These are phyloP conservation scores for Mycena pura DNA, from an alignment of 768 basidiomycete genomes.

Conservation along the genomic window DNA sequence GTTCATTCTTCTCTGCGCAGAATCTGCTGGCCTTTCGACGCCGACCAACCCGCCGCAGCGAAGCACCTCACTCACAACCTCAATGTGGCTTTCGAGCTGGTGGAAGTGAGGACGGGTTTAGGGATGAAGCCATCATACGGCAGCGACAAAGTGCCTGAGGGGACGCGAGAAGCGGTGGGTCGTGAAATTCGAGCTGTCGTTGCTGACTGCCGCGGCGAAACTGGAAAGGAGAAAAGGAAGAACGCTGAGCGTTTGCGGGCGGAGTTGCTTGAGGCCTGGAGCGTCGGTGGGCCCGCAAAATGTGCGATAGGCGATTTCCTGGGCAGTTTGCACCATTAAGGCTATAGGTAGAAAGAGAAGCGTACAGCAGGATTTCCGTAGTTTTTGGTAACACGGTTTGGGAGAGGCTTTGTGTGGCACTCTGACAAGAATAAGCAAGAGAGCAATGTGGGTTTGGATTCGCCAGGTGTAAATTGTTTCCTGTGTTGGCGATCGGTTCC, in stretches of 20 bases:
- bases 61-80: slow-evolving; percentile 7
- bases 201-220: not conserved
- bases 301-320: not conserved
- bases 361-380: too few relatives aligned
- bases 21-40: slow-evolving; percentile 10
- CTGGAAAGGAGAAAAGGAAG: not conserved
- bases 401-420: too few relatives aligned
- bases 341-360: too few relatives aligned
- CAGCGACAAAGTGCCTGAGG: not conserved
- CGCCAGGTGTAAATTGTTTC: too few relatives aligned
- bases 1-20: not conserved
- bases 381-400: too few relatives aligned
- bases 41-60: slow-evolving; percentile 5
- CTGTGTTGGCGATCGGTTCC: too few relatives aligned
- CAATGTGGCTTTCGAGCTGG: slow-evolving; percentile 3
- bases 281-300: not conserved
- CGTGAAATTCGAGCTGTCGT: not conserved
- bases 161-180: not conserved
- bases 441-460: too few relatives aligned
- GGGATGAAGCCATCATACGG: not conserved
- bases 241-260: not conserved
- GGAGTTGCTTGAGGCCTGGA: not conserved
- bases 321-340: too few relatives aligned
- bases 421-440: too few relatives aligned
- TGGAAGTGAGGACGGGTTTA: not conserved